Conservation (phyloP, 2,329 filamentous ascomycete genomes). For the Neofusicoccum parvum region DNA sequence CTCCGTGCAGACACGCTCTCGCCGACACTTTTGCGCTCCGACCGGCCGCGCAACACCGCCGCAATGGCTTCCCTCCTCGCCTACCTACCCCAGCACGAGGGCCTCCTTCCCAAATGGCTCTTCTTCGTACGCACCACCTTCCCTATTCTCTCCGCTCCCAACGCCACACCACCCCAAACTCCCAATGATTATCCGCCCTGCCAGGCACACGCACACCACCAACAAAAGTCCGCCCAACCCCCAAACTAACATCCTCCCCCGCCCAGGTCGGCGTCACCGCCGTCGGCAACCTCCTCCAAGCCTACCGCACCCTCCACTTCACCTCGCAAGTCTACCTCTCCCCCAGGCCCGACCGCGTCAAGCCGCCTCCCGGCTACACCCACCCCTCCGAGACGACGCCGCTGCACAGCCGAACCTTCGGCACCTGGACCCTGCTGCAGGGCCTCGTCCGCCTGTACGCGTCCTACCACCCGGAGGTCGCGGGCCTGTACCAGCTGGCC, state of each 20-base stretch:
- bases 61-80: constrained; percentile 39
- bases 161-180: neutral
- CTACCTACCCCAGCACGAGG: constrained; percentile 49
- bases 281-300: constrained; percentile 81
- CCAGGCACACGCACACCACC: neutral
- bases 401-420: constrained; percentile 78
- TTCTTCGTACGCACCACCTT: constrained; percentile 54
- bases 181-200: neutral
- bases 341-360: constrained; percentile 45
- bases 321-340: constrained; percentile 85
- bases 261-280: constrained; percentile 77
- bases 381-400: constrained; percentile 63
- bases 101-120: constrained; percentile 66
- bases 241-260: too few species aligned
- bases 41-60: neutral
- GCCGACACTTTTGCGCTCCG: neutral
- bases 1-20: neutral
- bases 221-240: too few species aligned
- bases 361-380: constrained; percentile 44
- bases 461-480: constrained; percentile 76
- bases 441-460: constrained; percentile 79
- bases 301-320: constrained; percentile 77
- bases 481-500: constrained; percentile 75
- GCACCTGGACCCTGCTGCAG: constrained; percentile 83
- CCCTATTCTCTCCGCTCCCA: neutral